A percentile compares a stretch with the other conserved stretches of the same genome.
phyloP scores from a whole-genome alignment of 108 stramenopile genomes.

The Chaetoceros tenuissimus region DNA sequence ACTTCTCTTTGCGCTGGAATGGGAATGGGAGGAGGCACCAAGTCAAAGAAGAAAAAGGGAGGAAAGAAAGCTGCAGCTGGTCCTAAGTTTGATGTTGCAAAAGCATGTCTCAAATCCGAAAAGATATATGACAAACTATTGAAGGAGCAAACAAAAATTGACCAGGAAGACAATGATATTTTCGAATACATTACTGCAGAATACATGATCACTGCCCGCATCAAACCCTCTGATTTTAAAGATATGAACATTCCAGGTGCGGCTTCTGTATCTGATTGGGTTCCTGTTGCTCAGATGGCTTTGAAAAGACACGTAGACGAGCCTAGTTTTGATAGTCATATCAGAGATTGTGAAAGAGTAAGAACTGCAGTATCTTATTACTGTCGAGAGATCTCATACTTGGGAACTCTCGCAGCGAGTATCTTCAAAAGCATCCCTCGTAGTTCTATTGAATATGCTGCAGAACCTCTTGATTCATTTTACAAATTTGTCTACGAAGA shows the following conservation, averaged over 20 bases:
- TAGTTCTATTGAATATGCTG: slow-evolving; percentile 56
- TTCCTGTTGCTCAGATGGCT: slow-evolving; percentile 68
- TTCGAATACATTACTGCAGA: slow-evolving; percentile 29
- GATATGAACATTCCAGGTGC: slow-evolving; percentile 1
- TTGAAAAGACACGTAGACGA: slow-evolving; percentile 16
- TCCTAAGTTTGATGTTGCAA: slow-evolving; percentile 48
- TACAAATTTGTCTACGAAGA: slow-evolving; percentile 63
- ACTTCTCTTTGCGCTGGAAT: too few relatives aligned
- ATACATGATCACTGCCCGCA: slow-evolving; percentile 58
- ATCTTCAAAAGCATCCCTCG: slow-evolving; percentile 46
- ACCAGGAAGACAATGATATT: slow-evolving; percentile 16
- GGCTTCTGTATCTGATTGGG: slow-evolving; percentile 53
- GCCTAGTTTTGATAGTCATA: slow-evolving; percentile 29
- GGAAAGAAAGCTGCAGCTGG: slow-evolving; percentile 16
- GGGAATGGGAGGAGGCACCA: slow-evolving; percentile 36
- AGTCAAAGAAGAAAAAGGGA: slow-evolving; percentile 18
- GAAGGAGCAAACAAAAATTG: slow-evolving; percentile 30
- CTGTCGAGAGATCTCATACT: slow-evolving; percentile 62
- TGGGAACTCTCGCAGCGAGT: slow-evolving; percentile 46
- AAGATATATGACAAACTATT: slow-evolving; percentile 59
- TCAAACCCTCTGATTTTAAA: slow-evolving; percentile 7
- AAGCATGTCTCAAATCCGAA: slow-evolving; percentile 45
- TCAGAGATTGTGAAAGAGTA: slow-evolving; percentile 20
- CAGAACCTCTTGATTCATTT: slow-evolving; percentile 59
- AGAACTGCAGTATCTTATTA: slow-evolving; percentile 54